Evolutionary conservation across 2,329 filamentous ascomycete species (phyloP), one percentile per base, ranked within the genome.

Genomic region (Macrophomina pseudophaseolina): DNA sequence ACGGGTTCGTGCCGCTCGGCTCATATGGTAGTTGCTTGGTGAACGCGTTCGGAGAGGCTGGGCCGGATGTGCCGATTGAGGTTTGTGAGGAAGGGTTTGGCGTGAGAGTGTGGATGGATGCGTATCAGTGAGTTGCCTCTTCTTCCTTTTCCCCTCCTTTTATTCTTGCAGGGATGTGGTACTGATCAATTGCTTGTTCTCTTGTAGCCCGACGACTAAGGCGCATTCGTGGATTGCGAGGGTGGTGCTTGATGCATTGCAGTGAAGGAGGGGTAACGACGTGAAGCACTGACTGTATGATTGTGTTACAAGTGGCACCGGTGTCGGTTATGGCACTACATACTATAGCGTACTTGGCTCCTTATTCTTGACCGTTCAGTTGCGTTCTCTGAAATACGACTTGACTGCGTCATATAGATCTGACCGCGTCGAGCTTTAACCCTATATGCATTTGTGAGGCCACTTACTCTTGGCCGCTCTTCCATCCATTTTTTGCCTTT

Each of bases 51-150:
- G 54, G 58, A 8, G 65, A 66, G 30, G 48, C 23, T 9, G 48
- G 48, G 9, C 38, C 58, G n/a, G 23, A 12, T 4, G 16, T 18
- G 46, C 16, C 33, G 42, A 23, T 23, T 23, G 51, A 46, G 33
- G 23, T 63, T 12, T 66, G 65, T 64, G 44, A 14, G 11, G 28
- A 64, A 23, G 58, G 62, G 32, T 23, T 40, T 11, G 65, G 51
- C 18, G 28, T 23, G 44, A 38, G 30, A 44, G 65, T 66, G 7
- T 66, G 48, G 35, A 63, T 56, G 65, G 65, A 66, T 48, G 56
- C 54, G 46, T 66, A 66, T 54, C 65, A 66, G 28, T 53, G 49
- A 53, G 49, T 53, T 53, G 18, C 16, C 23, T 30, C 23, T 5
- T 28, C 2, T 33, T 33, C n/a, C 16, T 7, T 33, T 53, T 14